Evolutionary conservation across 306 rosid species (phyloP), one percentile per base, ranked within the genome.

Genomic region (Malus domestica): DNA sequence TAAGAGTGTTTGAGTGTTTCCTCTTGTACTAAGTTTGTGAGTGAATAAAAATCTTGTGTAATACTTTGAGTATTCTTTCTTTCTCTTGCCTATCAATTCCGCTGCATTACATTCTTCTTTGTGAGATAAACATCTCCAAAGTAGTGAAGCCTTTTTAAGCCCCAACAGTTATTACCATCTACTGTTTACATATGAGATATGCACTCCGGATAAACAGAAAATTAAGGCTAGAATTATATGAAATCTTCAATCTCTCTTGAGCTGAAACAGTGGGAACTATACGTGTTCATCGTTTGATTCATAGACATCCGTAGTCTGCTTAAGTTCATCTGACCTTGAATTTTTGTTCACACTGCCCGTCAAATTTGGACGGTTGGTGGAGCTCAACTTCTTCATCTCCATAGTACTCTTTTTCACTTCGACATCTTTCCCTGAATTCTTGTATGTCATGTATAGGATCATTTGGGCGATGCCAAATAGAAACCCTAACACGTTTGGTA

Each of bases 401-500:
- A 51, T n/a, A 62, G 10, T 62, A 3, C 35, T 29, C 33, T 29
- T 29, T 6, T 62, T 62, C 19, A 1, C 40, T 62, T 27, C 38
- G 16, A 12, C 38, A 27, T 27, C 15, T 29, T 62, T 38, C 35
- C 79, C 65, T 20, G 20, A 71, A 59, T 81, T 67, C 79, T 71
- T 88, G 86, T 88, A 90, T 51, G 73, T 20, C 33, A 87, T 25
- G 85, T 90, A 90, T 2, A 88, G 77, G 42, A 76, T 83, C 85
- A 88, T 86, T 18, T 90, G 93, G 72, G 81, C 35, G 23, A 84
- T 16, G 16, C 96, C 96, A 49, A 90, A 82, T 9, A 87, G 70
- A 61, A 90, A 85, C 74, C 96, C 93, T 35, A 90, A 72, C 63
- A 87, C 84, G 77, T 90, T 90, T 65, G 93, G 96, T 16, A 88